phyloP scores from a whole-genome alignment of 352 stramenopile genomes.

The Pythium folliculosum region DNA sequence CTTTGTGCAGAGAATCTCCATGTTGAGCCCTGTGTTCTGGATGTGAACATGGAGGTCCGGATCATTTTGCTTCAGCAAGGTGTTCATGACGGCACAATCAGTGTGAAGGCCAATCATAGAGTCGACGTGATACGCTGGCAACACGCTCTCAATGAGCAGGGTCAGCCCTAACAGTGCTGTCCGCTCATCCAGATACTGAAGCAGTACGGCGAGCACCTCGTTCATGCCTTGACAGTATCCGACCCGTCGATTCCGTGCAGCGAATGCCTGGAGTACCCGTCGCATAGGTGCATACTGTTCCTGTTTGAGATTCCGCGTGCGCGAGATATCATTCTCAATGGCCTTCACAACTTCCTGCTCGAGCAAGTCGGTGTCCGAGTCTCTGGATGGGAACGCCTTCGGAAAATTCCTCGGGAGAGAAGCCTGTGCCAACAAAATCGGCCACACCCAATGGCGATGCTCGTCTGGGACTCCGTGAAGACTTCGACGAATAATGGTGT shows the following conservation, averaged over 20 bases:
- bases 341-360: conserved; percentile 73
- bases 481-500: conserved; percentile 45
- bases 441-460: conserved; percentile 72
- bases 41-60: conserved; percentile 68
- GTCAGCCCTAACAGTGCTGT: conserved; percentile 59
- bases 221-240: conserved; percentile 89
- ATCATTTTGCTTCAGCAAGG: conserved; percentile 77
- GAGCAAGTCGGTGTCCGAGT: conserved; percentile 31
- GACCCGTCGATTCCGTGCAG: conserved; percentile 68
- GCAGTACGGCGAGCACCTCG: conserved; percentile 71
- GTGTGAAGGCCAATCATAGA: conserved; percentile 86
- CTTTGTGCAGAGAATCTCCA: conserved; percentile 88
- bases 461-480: conserved; percentile 63
- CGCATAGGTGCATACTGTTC: conserved; percentile 62
- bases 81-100: conserved; percentile 83
- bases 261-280: conserved; percentile 74
- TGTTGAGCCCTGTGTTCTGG: conserved; percentile 77
- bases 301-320: conserved; percentile 59
- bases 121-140: conserved; percentile 81
- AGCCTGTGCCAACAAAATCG: conserved; percentile 57
- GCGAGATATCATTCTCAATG: conserved; percentile 82
- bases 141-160: conserved; percentile 70
- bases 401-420: conserved; percentile 29
- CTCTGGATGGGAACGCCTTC: conserved; percentile 15
- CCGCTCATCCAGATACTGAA: conserved; percentile 71